Conservation (phyloP, 164 flowering plant genomes). For the Akebia trifoliata region DNA sequence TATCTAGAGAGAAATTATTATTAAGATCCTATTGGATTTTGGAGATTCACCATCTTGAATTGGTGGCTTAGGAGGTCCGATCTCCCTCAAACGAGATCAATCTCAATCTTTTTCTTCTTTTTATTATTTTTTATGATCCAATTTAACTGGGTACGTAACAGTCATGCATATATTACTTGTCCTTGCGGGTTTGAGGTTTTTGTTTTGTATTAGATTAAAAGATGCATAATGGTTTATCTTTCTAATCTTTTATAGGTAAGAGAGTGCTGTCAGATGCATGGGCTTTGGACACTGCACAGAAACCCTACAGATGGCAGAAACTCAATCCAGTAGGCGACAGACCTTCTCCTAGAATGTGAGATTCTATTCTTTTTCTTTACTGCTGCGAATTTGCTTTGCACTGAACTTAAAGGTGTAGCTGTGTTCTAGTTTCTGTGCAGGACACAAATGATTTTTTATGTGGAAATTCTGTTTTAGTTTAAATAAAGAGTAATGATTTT, state of each 20-base stretch:
- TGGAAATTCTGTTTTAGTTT: background rate
- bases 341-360: slow-evolving; percentile 95
- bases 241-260: slow-evolving; percentile 51
- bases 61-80: no score
- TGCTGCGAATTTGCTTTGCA: background rate
- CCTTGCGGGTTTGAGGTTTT: background rate
- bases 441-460: background rate
- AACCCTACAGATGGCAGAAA: slow-evolving; percentile 89
- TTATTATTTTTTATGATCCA: no score
- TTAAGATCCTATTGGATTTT: no score
- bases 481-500: no score
- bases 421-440: background rate
- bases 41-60: no score
- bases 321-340: slow-evolving; percentile 91
- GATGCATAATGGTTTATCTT: slow-evolving; percentile 4
- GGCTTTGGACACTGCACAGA: slow-evolving; percentile 94
- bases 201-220: background rate
- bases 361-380: slow-evolving; percentile 7
- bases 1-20: no score
- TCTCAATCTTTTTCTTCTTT: no score
- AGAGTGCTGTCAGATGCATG: slow-evolving; percentile 91
- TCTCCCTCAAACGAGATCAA: no score
- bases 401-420: background rate
- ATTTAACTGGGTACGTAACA: no score
- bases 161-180: background rate